A percentile compares a stretch with the other conserved stretches of the same genome.
Conservation (phyloP, 2,329 filamentous ascomycete genomes). For the Mycocentrospora acerina region DNA sequence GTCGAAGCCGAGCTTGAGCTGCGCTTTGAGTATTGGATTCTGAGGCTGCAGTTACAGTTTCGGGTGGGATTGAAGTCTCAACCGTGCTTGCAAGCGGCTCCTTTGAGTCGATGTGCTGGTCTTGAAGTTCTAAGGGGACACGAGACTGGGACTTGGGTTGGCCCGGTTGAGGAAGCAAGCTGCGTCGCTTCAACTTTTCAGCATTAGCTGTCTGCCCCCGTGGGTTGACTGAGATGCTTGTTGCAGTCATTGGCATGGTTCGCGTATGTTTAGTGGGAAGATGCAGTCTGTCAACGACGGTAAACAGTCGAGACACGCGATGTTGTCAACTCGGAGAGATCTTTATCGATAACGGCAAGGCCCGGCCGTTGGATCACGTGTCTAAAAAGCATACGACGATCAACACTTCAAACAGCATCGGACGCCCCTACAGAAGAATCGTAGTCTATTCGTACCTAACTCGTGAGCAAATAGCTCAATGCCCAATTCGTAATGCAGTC, state of each 20-base stretch:
- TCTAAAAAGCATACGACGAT: neutral
- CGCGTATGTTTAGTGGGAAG: conserved; percentile 3
- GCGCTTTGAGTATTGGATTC: conserved; percentile 2
- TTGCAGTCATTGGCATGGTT: conserved; percentile 24
- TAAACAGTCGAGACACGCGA: conserved; percentile 1
- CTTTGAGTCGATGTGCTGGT: conserved; percentile 2
- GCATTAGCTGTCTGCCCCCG: conserved; percentile 14
- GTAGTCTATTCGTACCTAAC: conserved; percentile 25
- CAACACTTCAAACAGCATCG: neutral
- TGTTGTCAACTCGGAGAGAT: neutral
- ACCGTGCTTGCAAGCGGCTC: neutral
- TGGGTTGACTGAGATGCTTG: conserved; percentile 20
- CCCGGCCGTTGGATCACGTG: too few relatives aligned
- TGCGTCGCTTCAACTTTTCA: conserved; percentile 20
- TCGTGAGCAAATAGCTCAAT: conserved; percentile 21
- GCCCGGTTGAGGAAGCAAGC: conserved; percentile 38
- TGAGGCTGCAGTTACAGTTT: neutral
- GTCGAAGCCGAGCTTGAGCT: conserved; percentile 22
- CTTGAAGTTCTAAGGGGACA: conserved; percentile 8
- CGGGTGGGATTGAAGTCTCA: neutral
- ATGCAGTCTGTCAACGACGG: neutral
- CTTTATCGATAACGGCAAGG: too few relatives aligned
- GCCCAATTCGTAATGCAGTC: conserved; percentile 23
- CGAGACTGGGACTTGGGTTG: conserved; percentile 19
- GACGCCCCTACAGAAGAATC: conserved; percentile 1